These are phyloP conservation scores for Priceomyces melissophilus DNA, from an alignment of 805 yeast genomes.

Conservation along the genomic window DNA sequence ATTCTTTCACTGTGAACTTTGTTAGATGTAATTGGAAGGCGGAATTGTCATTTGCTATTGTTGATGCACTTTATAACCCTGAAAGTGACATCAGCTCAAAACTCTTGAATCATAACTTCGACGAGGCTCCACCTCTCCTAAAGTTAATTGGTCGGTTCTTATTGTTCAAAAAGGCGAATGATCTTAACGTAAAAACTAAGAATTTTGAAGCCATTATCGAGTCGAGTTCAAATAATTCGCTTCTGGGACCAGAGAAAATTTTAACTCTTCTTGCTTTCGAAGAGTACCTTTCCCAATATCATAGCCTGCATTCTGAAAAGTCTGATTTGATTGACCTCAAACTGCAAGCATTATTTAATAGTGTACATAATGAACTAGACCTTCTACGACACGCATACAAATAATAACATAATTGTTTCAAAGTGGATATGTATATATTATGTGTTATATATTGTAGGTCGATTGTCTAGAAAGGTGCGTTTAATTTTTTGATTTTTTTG, in stretches of 20 bases:
- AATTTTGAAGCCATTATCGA: conserved; percentile 13
- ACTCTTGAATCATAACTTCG: conserved; percentile 58
- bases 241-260: conserved; percentile 18
- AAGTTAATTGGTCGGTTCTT: conserved; percentile 14
- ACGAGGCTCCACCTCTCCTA: conserved; percentile 12
- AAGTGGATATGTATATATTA: no score
- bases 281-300: conserved; percentile 7
- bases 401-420: no score
- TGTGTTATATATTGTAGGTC: no score
- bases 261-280: conserved; percentile 17
- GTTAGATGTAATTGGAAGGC: conserved; percentile 12
- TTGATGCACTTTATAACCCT: background rate
- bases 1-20: conserved; percentile 16
- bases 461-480: background rate
- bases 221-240: conserved; percentile 9
- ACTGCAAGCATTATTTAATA: no score
- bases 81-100: conserved; percentile 22
- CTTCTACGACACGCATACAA: no score
- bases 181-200: conserved; percentile 13
- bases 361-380: no score
- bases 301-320: no score
- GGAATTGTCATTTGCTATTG: conserved; percentile 12
- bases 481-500: conserved; percentile 47
- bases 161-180: conserved; percentile 11
- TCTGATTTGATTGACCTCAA: no score